Percentiles rank a stretch among this genome's conserved stretches.
phyloP scores from a whole-genome alignment of 805 yeast genomes.

The Saccharomycopsis malanga region DNA sequence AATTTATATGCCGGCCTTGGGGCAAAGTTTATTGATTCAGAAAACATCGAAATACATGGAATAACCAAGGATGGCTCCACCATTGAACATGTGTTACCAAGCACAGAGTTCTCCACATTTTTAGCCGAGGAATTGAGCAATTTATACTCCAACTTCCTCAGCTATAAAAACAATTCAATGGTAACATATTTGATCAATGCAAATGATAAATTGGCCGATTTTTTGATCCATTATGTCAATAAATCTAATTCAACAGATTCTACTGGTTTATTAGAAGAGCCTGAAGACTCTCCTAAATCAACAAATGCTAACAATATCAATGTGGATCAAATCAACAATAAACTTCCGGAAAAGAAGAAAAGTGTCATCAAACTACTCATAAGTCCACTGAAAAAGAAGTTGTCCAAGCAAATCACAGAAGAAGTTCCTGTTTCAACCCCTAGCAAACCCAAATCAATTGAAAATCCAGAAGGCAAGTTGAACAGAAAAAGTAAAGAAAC shows the following conservation, averaged over 20 bases:
- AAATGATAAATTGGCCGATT: conserved; percentile 26
- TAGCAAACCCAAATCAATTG: background rate
- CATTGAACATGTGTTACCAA: conserved; percentile 26
- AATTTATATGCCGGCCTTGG: conserved; percentile 42
- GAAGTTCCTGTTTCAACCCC: background rate
- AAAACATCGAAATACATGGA: conserved; percentile 26
- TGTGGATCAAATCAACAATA: conserved; percentile 10
- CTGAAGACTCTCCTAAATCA: background rate
- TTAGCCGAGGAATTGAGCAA: conserved; percentile 35
- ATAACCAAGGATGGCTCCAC: conserved; percentile 25
- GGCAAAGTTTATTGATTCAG: conserved; percentile 31
- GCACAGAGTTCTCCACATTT: conserved; percentile 30
- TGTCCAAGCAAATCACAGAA: background rate
- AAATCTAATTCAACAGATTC: background rate
- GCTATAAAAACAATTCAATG: conserved; percentile 31
- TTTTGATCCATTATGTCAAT: conserved; percentile 20
- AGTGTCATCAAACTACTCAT: conserved; percentile 17
- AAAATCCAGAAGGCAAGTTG: background rate
- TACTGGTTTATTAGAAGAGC: background rate
- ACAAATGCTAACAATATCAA: background rate
- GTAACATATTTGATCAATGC: conserved; percentile 27
- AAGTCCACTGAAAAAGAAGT: conserved; percentile 18
- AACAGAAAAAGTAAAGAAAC: conserved; percentile 13
- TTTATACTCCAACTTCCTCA: conserved; percentile 29
- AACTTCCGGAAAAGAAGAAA: conserved; percentile 1